phyloP scores from a whole-genome alignment of 169 alveolate species.

The Babesia divergens region DNA sequence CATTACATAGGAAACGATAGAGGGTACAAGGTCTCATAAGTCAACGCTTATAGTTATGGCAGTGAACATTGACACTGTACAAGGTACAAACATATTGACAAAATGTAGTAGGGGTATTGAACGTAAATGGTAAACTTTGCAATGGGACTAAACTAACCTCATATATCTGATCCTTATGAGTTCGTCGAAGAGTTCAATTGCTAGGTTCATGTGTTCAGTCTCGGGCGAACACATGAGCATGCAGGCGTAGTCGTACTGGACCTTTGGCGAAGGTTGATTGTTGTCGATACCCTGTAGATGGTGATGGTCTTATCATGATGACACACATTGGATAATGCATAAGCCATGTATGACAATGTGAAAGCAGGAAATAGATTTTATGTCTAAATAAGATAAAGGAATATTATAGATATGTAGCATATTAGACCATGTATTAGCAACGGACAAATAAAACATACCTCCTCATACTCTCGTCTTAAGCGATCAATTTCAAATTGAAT shows the following conservation, averaged over 20 bases:
- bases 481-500: conserved; percentile 50
- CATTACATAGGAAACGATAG: too few relatives aligned
- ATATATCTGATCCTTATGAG: conserved; percentile 38
- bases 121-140: too few relatives aligned
- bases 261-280: conserved; percentile 52
- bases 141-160: too few relatives aligned
- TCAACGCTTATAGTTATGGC: too few relatives aligned
- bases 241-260: conserved; percentile 65
- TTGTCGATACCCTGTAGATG: conserved; percentile 36
- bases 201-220: conserved; percentile 20
- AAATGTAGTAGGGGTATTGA: too few relatives aligned
- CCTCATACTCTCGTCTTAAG: conserved; percentile 45
- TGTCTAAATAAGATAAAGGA: too few relatives aligned
- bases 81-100: too few relatives aligned
- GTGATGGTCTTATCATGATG: background rate
- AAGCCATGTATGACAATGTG: background rate
- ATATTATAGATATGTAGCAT: too few relatives aligned
- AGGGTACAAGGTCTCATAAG: too few relatives aligned
- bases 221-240: conserved; percentile 62
- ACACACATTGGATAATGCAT: background rate
- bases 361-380: too few relatives aligned
- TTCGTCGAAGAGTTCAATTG: conserved; percentile 59
- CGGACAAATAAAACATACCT: conserved; percentile 18
- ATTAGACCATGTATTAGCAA: background rate
- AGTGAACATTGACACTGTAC: too few relatives aligned